These are phyloP conservation scores for Macrotyloma uniflorum DNA, from an alignment of 306 rosid genomes.

Conservation along the genomic window DNA sequence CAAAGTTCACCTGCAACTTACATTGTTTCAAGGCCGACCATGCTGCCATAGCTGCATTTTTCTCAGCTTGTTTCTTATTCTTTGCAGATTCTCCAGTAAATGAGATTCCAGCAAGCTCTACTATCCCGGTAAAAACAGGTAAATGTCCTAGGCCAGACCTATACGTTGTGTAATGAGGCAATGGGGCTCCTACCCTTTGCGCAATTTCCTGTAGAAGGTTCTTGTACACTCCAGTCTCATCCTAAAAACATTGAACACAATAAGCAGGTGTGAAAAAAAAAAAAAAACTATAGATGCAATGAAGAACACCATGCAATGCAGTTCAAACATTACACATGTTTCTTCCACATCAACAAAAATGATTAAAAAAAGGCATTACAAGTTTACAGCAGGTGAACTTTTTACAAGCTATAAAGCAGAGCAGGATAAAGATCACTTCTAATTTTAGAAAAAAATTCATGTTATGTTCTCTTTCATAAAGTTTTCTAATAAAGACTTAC, in stretches of 20 bases:
- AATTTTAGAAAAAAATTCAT: background rate
- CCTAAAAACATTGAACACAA: constrained; percentile 46
- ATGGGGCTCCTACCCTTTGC: constrained; percentile 98
- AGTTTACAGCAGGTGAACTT: background rate
- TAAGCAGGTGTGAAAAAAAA: background rate
- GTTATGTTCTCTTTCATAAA: background rate
- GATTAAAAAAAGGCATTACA: background rate
- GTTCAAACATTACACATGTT: background rate
- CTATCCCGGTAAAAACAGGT: constrained; percentile 95
- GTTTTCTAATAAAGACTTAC: background rate
- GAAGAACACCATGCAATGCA: background rate
- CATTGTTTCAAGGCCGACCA: constrained; percentile 96
- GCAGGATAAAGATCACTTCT: background rate
- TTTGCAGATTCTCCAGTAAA: constrained; percentile 97
- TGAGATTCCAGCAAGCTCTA: constrained; percentile 89
- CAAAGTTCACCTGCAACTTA: constrained; percentile 49
- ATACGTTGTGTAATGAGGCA: constrained; percentile 92
- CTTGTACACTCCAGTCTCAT: constrained; percentile 98
- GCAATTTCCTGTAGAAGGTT: constrained; percentile 97
- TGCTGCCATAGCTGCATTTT: constrained; percentile 99
- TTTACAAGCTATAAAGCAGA: background rate
- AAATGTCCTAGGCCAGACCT: constrained; percentile 96
- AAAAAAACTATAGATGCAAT: background rate
- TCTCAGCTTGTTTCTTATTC: constrained; percentile 98
- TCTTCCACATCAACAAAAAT: background rate